phyloP scores from a whole-genome alignment of 2,329 filamentous ascomycete genomes.

The Exserohilum rostratum region DNA sequence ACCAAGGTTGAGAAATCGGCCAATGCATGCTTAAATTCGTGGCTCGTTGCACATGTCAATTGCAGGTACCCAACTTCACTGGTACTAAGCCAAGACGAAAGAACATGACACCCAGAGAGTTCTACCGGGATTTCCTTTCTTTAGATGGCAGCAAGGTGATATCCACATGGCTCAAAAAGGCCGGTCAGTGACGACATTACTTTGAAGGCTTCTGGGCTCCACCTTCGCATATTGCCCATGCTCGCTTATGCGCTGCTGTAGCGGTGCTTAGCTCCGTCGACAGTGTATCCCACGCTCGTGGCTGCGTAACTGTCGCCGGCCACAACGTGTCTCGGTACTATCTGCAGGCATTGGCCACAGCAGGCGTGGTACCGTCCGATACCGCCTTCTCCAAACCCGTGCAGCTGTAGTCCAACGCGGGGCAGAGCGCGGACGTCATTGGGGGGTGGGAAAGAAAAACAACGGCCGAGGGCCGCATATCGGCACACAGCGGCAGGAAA shows the following conservation, averaged over 20 bases:
- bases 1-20: background rate
- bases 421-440: conserved; percentile 4
- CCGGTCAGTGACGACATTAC: too few relatives aligned
- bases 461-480: background rate
- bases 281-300: background rate
- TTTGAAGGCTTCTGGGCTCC: too few relatives aligned
- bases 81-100: background rate
- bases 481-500: background rate
- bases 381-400: background rate
- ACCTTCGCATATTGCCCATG: too few relatives aligned
- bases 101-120: too few relatives aligned
- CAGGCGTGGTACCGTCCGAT: background rate
- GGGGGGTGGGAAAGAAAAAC: background rate
- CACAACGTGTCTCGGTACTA: too few relatives aligned
- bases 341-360: background rate
- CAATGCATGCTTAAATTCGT: too few relatives aligned
- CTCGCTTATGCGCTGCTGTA: too few relatives aligned
- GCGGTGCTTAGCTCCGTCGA: too few relatives aligned
- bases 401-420: background rate
- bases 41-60: background rate
- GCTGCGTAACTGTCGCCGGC: background rate
- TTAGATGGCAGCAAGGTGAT: too few relatives aligned
- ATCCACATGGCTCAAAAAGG: too few relatives aligned
- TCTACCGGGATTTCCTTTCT: too few relatives aligned
- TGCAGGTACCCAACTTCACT: background rate